phyloP scores from a whole-genome alignment of 257 asterid genomes.

The Nicotiana benthamiana region DNA sequence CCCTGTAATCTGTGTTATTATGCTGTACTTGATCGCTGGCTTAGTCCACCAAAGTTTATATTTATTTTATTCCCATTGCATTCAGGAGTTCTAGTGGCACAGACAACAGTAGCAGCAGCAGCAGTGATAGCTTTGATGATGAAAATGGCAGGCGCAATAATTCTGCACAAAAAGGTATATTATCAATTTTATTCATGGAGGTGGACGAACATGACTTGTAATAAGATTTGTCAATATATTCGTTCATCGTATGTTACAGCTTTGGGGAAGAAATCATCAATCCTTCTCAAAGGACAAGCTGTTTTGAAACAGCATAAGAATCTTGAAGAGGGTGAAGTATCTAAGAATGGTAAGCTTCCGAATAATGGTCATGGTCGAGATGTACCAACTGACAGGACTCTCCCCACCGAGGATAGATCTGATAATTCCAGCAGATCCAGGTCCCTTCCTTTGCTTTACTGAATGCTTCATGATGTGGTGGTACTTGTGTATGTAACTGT shows the following conservation, averaged over 20 bases:
- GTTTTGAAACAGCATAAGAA: constrained; percentile 30
- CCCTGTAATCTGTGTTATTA: not conserved
- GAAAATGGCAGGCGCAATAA: constrained; percentile 31
- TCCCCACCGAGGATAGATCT: constrained; percentile 14
- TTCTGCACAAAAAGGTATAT: constrained; percentile 28
- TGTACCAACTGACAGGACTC: constrained; percentile 22
- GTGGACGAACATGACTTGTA: not conserved
- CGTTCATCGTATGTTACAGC: not conserved
- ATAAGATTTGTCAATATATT: not conserved
- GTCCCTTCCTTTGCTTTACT: constrained; percentile 18
- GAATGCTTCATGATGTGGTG: not conserved
- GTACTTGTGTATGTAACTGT: not conserved
- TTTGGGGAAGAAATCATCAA: constrained; percentile 21
- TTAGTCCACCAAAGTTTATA: not conserved
- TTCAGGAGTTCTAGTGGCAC: constrained; percentile 69
- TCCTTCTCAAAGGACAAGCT: constrained; percentile 19
- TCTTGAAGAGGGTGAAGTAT: constrained; percentile 58
- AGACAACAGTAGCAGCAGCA: constrained; percentile 28
- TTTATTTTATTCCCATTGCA: constrained; percentile 2
- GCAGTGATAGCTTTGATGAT: constrained; percentile 55
- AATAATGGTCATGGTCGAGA: constrained; percentile 39
- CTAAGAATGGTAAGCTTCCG: constrained; percentile 32
- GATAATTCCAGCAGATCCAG: constrained; percentile 53
- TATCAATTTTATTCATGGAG: not conserved
- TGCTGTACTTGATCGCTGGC: not conserved